These are phyloP conservation scores for Hydnomerulius pinastri DNA, from an alignment of 768 basidiomycete species.

Conservation along the genomic window DNA sequence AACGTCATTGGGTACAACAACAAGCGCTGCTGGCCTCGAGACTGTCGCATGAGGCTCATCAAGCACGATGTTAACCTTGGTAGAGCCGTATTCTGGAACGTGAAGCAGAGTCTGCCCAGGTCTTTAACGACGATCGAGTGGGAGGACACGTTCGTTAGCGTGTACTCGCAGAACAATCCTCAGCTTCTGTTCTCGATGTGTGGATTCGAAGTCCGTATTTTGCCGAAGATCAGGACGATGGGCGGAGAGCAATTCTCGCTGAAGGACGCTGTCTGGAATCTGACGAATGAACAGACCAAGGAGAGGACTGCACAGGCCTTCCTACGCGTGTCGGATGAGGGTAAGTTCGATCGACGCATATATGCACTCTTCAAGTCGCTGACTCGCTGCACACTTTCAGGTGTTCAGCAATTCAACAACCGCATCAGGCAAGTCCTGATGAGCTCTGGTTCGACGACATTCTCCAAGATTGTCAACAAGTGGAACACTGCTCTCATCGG, in stretches of 20 bases:
- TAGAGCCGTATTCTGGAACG: constrained; percentile 98
- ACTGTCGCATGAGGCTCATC: constrained; percentile 98
- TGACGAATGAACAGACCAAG: constrained; percentile 96
- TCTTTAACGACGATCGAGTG: constrained; percentile 98
- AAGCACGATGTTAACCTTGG: constrained; percentile 99
- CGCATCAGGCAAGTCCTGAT: constrained; percentile 95
- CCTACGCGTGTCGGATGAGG: constrained; percentile 95
- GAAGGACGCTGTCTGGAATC: constrained; percentile 95
- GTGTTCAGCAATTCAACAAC: constrained; percentile 97
- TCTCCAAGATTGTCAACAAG: constrained; percentile 98
- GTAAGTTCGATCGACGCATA: constrained; percentile 34
- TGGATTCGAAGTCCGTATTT: constrained; percentile 97
- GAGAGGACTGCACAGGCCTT: constrained; percentile 98
- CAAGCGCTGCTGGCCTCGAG: constrained; percentile 98
- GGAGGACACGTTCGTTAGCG: constrained; percentile 97
- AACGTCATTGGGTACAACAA: constrained; percentile 99
- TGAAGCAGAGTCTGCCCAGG: constrained; percentile 93
- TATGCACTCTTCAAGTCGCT: not conserved
- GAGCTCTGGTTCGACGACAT: constrained; percentile 98
- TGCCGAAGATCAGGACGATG: constrained; percentile 95
- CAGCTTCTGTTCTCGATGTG: constrained; percentile 98
- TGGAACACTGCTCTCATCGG: constrained; percentile 97
- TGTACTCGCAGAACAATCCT: constrained; percentile 97
- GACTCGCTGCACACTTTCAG: constrained; percentile 36
- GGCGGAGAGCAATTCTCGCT: constrained; percentile 96